phyloP scores from a whole-genome alignment of 2,329 filamentous ascomycete species.

The Penicillium brasilianum region DNA sequence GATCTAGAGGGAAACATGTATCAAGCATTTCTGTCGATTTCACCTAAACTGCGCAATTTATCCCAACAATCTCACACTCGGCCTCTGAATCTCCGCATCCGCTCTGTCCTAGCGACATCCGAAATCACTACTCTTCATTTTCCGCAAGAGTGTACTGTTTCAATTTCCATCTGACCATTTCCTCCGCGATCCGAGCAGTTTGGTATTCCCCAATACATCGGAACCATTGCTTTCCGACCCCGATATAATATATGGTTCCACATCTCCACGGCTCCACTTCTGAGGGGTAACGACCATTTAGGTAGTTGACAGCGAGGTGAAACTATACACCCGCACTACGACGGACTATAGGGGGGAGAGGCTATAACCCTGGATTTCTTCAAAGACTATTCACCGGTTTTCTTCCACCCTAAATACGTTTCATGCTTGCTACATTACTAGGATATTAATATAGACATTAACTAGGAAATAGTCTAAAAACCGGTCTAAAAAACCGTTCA shows the following conservation, averaged over 20 bases:
- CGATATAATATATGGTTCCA: not conserved
- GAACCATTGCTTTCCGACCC: not conserved
- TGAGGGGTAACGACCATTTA: not conserved
- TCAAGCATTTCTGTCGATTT: not conserved
- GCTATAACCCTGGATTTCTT: no score
- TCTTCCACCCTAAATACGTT: no score
- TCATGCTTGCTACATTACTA: no score
- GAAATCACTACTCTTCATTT: not conserved
- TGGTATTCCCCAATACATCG: not conserved
- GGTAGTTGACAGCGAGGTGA: not conserved
- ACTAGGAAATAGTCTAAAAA: no score
- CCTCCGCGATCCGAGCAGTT: not conserved
- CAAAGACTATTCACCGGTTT: no score
- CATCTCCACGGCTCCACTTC: not conserved
- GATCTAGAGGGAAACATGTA: no score
- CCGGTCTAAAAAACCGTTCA: no score
- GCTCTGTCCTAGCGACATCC: not conserved
- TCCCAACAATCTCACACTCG: not conserved
- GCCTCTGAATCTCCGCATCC: not conserved
- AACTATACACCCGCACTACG: not conserved
- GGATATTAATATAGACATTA: no score
- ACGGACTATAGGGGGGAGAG: no score
- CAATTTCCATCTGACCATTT: not conserved
- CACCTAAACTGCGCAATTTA: not conserved
- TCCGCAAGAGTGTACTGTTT: no score